Evolutionary conservation across 345 rosid genomes (phyloP), one percentile per base, ranked within the genome.

Genomic region (Moringa oleifera): DNA sequence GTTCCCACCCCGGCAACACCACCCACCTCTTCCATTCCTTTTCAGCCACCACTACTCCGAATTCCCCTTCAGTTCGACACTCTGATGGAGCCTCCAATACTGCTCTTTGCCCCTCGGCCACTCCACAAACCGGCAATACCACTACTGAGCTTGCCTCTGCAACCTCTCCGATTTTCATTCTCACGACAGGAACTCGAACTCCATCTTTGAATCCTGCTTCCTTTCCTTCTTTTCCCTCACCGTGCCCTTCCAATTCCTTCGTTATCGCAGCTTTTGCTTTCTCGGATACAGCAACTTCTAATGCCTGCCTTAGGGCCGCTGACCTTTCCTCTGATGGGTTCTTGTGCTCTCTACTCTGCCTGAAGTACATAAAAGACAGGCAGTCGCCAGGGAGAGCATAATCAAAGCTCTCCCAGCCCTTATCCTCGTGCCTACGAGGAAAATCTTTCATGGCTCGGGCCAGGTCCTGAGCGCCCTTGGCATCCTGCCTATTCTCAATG

Each of bases 21-120:
- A 83, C 92, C 99, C 99, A 94, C 68, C 91, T 86, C 19, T 57
- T 64, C 99, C 97, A 94, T 16, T 76, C 90, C 67, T 82, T 88
- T 66, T 90, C 97, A 0, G 95, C 81, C 62, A 65, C 88, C 73
- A 94, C 95, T 7, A 88, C 76, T 10, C 90, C 81, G 37, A 94
- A 94, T 19, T 83, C 90, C 18, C 96, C 99, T 56, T 73, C 67
- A 0, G 77, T 69, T 45, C 52, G 76, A 24, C 77, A 69, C 58
- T 74, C 79, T 76, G 73, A 77, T 0, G 97, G 97, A 10, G 92
- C 97, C 66, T 86, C 91, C 46, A 75, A 55, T 23, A 94, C 22
- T 77, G 68, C 87, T 17, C 41, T 66, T 18, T 77, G 86, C 37
- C 69, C 78, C 73, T 81, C 82, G 47, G 75, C 84, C 17, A 80